Evolutionary conservation across 192 early-diverging fungal genomes (phyloP), one percentile per base, ranked within the genome.

Genomic region (Paraglomus brasilianum): DNA sequence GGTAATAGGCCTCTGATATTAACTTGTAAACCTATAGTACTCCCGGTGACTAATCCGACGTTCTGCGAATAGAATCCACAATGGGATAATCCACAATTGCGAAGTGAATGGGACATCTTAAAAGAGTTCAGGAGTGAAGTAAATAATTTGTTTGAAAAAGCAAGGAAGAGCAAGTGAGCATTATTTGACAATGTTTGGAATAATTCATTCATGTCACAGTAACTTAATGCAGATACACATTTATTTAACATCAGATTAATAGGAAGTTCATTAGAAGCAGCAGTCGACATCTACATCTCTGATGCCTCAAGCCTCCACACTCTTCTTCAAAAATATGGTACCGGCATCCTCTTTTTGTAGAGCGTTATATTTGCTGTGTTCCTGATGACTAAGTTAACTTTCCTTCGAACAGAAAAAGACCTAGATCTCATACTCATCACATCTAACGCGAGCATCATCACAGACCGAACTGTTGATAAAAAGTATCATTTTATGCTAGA

Each of bases 181-280:
- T 57, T 45, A 10, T 38, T 22, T 41, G 36, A n/a, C 53, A 39
- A 24, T 58, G 8, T 38, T 22, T 13, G 30, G 49, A 5, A 44
- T 15, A 13, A n/a, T 43, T 52, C 10, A 36, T 21, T 11, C n/a
- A 13, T 10, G 40, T 30, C 11, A 30, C 30, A 8, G 22, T 36
- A 51, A 38, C 24, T n/a, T 65, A 21, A 55, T 38, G 46, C 39
- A 21, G 9, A 43, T 65, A 8, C 15, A 17, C 44, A 30, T 38
- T 41, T n/a, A 30, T 46, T 39, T 17, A 17, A 61, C 19, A 57
- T 15, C 19, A 81, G 80, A 48, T 11, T 72, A 19, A 80, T 86
- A 21, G 71, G 78, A 7, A 74, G 79, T 13, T 86, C 85, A 5
- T 75, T 81, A 55, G 85, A 86, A 59, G 85, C 82, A 11, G 72